Evolutionary conservation across 2,329 filamentous ascomycete species (phyloP), one percentile per base, ranked within the genome.

Genomic region (Ambrosiella beaveri): DNA sequence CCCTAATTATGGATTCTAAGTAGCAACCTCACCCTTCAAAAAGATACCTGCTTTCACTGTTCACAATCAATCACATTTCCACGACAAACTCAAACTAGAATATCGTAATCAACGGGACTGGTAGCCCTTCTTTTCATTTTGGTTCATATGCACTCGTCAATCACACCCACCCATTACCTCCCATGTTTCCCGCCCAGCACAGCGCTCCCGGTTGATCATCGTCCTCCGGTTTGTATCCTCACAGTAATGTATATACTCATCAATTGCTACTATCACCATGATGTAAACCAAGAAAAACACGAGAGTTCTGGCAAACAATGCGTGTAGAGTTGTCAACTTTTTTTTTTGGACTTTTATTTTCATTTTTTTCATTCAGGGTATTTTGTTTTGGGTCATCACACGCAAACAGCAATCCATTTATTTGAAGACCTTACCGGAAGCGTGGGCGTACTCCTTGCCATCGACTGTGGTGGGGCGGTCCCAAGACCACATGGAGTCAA

Each of bases 341-440:
- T 36, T 51, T 36, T 52, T 57, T 59, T 59, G 13, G 19, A 15
- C 52, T 45, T 59, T 56, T 51, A 45, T 61, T 57, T 55, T 2
- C 5, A 27, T 49, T 41, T 63, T 61, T 56, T 59, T 62, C 58
- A 39, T 47, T 59, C 41, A 49, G 37, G 52, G 52, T 54, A 54
- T 54, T 54, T 51, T 51, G 19, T 58, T 27, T 27, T 56, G 58
- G 40, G 62, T 62, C 62, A 62, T 61, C 63, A 61, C 55, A 54
- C 59, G 63, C 35, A 35, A 37, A 40, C 38, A 35, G 61, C 62
- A 41, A 65, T 61, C 63, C 62, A 65, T 68, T 81, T 95, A 97
- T 81, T 97, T 97, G 86, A 96, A 97, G 72, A 97, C 89, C 83
- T 97, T 96, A 71, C 93, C 93, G 68, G 88, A 85, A 69, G 86